Evolutionary conservation across 2,329 filamentous ascomycete genomes (phyloP), one percentile per base, ranked within the genome.

Genomic region (Bipolaris victoriae): DNA sequence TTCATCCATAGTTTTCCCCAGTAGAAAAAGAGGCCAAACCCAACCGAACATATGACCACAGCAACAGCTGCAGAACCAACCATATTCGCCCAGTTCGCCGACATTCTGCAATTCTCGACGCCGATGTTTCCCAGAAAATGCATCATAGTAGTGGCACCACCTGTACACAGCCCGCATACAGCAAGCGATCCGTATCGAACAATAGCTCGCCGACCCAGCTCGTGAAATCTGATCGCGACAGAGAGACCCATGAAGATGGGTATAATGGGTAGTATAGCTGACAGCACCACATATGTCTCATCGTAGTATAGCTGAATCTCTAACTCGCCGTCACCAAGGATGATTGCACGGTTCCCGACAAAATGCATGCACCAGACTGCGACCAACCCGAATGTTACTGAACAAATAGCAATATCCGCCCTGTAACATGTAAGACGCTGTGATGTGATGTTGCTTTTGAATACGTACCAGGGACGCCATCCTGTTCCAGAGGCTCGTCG

Each of bases 101-200:
- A 77, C 65, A 90, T 88, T 3, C 72, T 76, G 70, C 95, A 96
- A 72, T 96, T 94, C 26, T 83, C 82, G 60, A 94, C 92, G 33
- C 91, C 91, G 31, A 89, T 85, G 71, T 96, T 92, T n/a, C 91
- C 91, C 16, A 94, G 80, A 68, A 95, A 96, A 74, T 96, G 90
- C 91, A 96, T 95, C 31, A 89, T 90, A 58, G 89, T 91, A 48
- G 95, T 88, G 20, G 90, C 88, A 5, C 87, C 81, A 13, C 92
- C 92, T 1, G 89, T 89, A 41, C 93, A 81, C 1, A 86, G 70
- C 6, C 91, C 91, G 7, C 89, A 88, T 5, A 85, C 69, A 7
- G 82, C 70, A 5, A 81, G 70, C 3, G 76, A 68, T 5, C 65
- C 57, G 57, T 67, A 64, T 7, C 71, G 70, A 69, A 57, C 64